Percentiles rank a stretch among this genome's conserved stretches.
These are phyloP conservation scores for Nephelium lappaceum DNA, from an alignment of 345 rosid genomes.

Conservation along the genomic window DNA sequence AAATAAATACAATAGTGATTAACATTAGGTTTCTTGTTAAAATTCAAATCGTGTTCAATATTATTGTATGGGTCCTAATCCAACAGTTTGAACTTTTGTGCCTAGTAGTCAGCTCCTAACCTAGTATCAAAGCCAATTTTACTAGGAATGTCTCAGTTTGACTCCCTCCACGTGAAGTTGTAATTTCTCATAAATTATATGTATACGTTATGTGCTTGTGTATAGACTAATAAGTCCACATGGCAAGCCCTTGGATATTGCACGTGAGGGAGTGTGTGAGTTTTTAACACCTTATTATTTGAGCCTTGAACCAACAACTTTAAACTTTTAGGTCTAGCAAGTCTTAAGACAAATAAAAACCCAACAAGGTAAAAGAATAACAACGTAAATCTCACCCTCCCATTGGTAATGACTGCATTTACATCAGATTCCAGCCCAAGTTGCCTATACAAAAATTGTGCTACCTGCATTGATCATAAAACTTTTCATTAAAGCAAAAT, in stretches of 20 bases:
- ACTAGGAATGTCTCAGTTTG: not conserved
- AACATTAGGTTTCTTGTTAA: not conserved
- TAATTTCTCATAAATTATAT: too few species aligned
- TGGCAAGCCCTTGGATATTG: not conserved
- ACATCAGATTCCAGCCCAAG: slow-evolving; percentile 66
- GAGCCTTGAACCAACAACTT: not conserved
- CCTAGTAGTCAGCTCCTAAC: not conserved
- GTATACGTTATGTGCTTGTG: not conserved
- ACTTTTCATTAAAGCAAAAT: not conserved
- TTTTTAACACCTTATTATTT: not conserved
- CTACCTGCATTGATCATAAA: slow-evolving; percentile 50
- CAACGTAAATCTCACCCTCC: slow-evolving; percentile 65
- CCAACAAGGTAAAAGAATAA: not conserved
- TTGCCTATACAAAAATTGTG: slow-evolving; percentile 58
- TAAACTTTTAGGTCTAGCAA: not conserved
- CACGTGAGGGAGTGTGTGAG: not conserved
- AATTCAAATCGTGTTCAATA: not conserved
- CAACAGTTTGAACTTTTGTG: not conserved
- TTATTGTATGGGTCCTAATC: not conserved
- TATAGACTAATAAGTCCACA: not conserved
- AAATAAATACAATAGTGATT: not conserved
- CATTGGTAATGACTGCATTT: slow-evolving; percentile 85
- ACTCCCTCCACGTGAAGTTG: not conserved
- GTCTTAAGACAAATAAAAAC: not conserved
- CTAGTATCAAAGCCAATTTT: not conserved